These are phyloP conservation scores for Helminthosporium solani DNA, from an alignment of 2,329 filamentous ascomycete genomes.

Conservation along the genomic window DNA sequence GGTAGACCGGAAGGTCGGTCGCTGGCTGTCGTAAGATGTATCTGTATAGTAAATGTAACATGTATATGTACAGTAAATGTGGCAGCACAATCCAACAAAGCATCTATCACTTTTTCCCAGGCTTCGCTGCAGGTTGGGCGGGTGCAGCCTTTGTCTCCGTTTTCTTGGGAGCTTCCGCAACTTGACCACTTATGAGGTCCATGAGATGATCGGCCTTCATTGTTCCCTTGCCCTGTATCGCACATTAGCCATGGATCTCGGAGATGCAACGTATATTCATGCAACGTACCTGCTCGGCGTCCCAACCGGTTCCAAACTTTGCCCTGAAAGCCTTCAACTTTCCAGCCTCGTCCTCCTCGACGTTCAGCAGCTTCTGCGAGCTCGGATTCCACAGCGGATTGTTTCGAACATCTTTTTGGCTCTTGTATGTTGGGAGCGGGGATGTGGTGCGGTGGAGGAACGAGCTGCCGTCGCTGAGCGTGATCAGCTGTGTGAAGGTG, in stretches of 20 bases:
- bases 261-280: background rate
- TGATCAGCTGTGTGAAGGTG: conserved; percentile 95
- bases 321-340: conserved; percentile 81
- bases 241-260: conserved; percentile 7
- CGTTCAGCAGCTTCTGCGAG: conserved; percentile 75
- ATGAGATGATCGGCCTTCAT: conserved; percentile 18
- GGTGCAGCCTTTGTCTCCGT: conserved; percentile 4
- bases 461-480: conserved; percentile 85
- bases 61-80: background rate
- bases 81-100: too few relatives aligned
- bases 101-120: conserved; percentile 7
- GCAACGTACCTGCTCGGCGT: conserved; percentile 44
- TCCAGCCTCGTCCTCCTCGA: conserved; percentile 94
- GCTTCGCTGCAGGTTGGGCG: conserved; percentile 1
- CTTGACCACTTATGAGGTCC: conserved; percentile 25
- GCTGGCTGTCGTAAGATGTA: background rate
- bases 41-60: background rate
- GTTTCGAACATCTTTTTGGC: conserved; percentile 84
- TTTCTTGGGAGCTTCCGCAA: background rate
- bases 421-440: conserved; percentile 62
- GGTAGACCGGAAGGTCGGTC: background rate
- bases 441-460: conserved; percentile 78
- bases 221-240: conserved; percentile 8
- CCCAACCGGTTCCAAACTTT: conserved; percentile 82
- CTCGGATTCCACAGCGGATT: conserved; percentile 87